Evolutionary conservation across 257 asterid species (phyloP), one percentile per base, ranked within the genome.

Genomic region (Lavandula angustifolia): DNA sequence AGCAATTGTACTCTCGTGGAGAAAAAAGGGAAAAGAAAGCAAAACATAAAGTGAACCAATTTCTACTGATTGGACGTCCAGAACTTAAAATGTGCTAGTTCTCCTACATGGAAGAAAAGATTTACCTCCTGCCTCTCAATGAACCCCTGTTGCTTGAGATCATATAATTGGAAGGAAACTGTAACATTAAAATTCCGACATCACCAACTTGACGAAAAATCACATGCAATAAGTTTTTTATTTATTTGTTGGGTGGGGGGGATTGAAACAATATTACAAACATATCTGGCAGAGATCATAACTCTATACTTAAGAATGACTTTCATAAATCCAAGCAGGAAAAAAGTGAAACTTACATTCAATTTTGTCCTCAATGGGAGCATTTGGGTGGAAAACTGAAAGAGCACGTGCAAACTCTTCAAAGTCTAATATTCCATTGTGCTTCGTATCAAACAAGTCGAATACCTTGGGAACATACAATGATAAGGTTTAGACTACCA

Each of bases 111-210:
- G 49, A 40, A 68, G 34, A 56, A 57, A 12, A 58, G 9, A 75
- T 52, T 72, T 81, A 87, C 97, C 91, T 89, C 97, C 64, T 85
- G 91, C 62, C 94, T 81, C 73, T 87, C 95, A 57, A 89, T 89
- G 78, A 80, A 87, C 53, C 95, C 97, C 82, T 87, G 95, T 76
- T 83, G 97, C 86, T 83, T 89, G 77, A 87, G 94, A 83, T 89
- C 97, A 61, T 87, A 89, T 69, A 89, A 79, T 56, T 80, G 89
- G 78, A 89, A 87, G 31, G 89, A 87, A 87, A 89, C 95, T 89
- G 81, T 62, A 80, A 70, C 32, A 71, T 58, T 38, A 64, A 29
- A 62, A 64, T 47, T 69, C 53, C 56, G 31, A 72, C 22, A 58
- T 73, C 75, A 74, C 47, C 68, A 64, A 51, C 53, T 47, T 60